phyloP scores from a whole-genome alignment of 2,329 filamentous ascomycete species.

The Fusarium continuum region DNA sequence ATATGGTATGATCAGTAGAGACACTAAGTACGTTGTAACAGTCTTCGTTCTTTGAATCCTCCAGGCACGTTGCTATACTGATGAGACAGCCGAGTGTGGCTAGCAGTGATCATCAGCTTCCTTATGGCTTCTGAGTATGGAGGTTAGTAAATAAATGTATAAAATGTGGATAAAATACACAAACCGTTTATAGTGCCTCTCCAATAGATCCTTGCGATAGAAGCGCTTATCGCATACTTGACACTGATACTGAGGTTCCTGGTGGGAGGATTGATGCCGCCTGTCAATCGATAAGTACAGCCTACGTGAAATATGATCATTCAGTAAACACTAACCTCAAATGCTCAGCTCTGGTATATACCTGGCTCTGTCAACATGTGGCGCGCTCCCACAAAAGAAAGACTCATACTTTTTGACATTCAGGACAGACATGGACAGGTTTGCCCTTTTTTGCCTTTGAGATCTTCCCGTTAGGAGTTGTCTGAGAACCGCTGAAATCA shows the following conservation, averaged over 20 bases:
- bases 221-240: conserved; percentile 8
- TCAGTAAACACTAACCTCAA: neutral
- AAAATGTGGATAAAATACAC: too few species aligned
- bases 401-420: conserved; percentile 1
- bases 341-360: conserved; percentile 12
- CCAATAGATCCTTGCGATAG: conserved; percentile 3
- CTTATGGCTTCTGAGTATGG: too few species aligned
- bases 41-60: too few species aligned
- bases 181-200: conserved; percentile 16
- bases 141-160: too few species aligned
- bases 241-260: conserved; percentile 11
- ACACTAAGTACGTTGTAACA: too few species aligned
- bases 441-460: conserved; percentile 17
- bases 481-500: neutral
- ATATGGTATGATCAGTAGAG: too few species aligned
- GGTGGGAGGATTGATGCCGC: conserved; percentile 6
- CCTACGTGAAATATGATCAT: neutral
- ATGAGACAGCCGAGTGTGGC: too few species aligned
- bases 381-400: rapidly evolving
- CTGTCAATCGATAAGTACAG: neutral
- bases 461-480: conserved; percentile 9
- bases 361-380: neutral
- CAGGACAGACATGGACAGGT: conserved; percentile 5
- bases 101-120: too few species aligned
- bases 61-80: too few species aligned